Evolutionary conservation across 768 basidiomycete genomes (phyloP), one percentile per base, ranked within the genome.

Genomic region (Mycena sanguinolenta): DNA sequence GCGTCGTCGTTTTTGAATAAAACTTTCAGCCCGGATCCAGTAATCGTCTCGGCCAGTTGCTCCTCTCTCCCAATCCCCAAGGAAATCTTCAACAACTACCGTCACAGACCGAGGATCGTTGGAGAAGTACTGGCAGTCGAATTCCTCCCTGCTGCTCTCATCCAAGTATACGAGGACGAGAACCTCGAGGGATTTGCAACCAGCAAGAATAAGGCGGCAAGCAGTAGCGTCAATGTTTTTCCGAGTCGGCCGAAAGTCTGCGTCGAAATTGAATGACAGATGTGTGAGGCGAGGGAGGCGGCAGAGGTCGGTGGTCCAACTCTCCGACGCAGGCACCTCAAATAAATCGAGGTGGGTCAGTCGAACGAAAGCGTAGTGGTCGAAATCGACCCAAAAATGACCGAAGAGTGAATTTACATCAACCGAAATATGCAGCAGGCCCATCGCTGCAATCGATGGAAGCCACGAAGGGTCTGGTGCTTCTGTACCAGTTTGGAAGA

Each of bases 31-130:
- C 25, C 23, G 4, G 28, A 59, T 44, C 58, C 58, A 59, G 17
- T 59, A 59, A 44, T 59, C 28, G 25, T 27, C 58, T 10, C 58
- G 39, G 7, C 58, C 58, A n/a, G 28, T 44, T 28, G 23, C 39
- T 9, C 58, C 58, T 10, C 17, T 59, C 42, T 59, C 58, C 58
- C 39, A 59, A 44, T 59, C 58, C 16, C 13, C 25, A 38, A 59
- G 27, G 17, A 5, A 28, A 9, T 59, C 6, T 0, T 10, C 6
- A 0, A 10, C 55, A 21, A n/a, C 16, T n/a, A 57, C n/a, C 0
- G 19, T 34, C 34, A 57, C 55, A 21, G 34, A 36, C 34, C 34
- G 32, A 4, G n/a, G 21, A 36, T 57, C 55, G 30, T n/a, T 1
- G 32, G 13, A 3, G 54, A 57, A 57, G 14, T 16, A 19, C n/a